These are phyloP conservation scores for Podaxis pistillaris DNA, from an alignment of 768 basidiomycete species.

Conservation along the genomic window DNA sequence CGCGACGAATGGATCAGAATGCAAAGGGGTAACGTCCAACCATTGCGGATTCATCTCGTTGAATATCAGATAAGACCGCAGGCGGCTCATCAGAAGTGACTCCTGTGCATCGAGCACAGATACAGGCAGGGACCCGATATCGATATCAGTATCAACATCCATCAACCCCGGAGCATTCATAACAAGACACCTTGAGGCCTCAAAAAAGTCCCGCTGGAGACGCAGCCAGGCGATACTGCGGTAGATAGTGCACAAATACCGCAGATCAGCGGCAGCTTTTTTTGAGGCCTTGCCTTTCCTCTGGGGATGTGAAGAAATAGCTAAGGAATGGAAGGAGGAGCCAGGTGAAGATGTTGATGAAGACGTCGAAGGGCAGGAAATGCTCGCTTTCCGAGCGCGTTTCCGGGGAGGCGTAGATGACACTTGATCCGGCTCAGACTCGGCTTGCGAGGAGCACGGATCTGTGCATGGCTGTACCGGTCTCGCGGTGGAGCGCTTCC, in stretches of 20 bases:
- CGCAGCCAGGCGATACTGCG: slow-evolving; percentile 6
- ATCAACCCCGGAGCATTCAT: neutral
- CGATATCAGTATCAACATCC: slow-evolving; percentile 9
- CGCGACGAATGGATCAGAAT: neutral
- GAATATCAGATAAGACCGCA: slow-evolving; percentile 10
- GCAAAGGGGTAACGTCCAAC: slow-evolving; percentile 1
- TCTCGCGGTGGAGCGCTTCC: neutral
- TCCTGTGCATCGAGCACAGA: slow-evolving; percentile 13
- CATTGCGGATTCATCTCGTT: slow-evolving; percentile 10
- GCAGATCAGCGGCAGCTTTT: slow-evolving; percentile 3
- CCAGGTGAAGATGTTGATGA: neutral
- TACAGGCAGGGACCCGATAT: neutral
- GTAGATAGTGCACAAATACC: slow-evolving; percentile 11
- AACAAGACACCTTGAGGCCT: neutral
- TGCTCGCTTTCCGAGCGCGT: slow-evolving; percentile 10
- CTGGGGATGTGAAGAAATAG: neutral
- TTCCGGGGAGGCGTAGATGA: slow-evolving; percentile 8
- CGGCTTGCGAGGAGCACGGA: slow-evolving; percentile 11
- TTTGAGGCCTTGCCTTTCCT: neutral
- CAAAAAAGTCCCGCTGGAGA: neutral
- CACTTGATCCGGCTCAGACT: slow-evolving; percentile 5
- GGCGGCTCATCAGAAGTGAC: neutral
- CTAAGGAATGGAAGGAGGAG: neutral
- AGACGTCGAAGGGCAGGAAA: neutral
- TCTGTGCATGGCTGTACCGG: neutral